Evolutionary conservation across 805 yeast species (phyloP), one percentile per base, ranked within the genome.

Genomic region (Candida maesae): DNA sequence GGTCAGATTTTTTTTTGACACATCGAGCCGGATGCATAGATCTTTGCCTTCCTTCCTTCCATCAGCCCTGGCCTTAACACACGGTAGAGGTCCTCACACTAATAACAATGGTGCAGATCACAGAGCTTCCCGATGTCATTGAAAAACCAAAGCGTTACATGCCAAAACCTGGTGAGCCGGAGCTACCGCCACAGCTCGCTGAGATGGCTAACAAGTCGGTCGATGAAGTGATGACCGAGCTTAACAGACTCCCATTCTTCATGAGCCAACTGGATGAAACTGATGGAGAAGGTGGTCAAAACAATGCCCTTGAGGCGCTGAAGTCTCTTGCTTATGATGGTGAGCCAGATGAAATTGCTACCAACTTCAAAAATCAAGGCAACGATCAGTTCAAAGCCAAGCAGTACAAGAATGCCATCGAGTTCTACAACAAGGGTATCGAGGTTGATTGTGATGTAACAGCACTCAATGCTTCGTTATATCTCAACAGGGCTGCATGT

Each of bases 311-410:
- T 14, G 98, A 91, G 58, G 99, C 99, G 0, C 70, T 93, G 42
- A 83, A 82, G 57, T 91, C 96, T 5, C 68, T 93, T 51, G 96
- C 95, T 0, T 89, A 87, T 57, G 99, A 93, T 36, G 99, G 98
- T 33, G 95, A 88, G 48, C 96, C 97, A 0, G 81, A 84, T 54
- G 99, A 93, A 56, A 70, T 89, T 26, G 97, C 97, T 4, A 71
- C 77, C 18, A 90, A 89, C 56, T 93, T 90, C 68, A 88, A 89
- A 49, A 81, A 76, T 46, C 97, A 91, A 59, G 99, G 99, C 6
- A 93, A 95, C 60, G 97, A 88, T 13, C 75, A 85, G 44, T 93
- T 73, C 65, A 81, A 78, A 59, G 67, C 67, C 9, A 86, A 82
- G 52, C 78, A 81, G 53, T 93, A 75, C 64, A 73, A 76, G 41